Conservation (phyloP, 257 asterid genomes). For the Petrea volubilis region DNA sequence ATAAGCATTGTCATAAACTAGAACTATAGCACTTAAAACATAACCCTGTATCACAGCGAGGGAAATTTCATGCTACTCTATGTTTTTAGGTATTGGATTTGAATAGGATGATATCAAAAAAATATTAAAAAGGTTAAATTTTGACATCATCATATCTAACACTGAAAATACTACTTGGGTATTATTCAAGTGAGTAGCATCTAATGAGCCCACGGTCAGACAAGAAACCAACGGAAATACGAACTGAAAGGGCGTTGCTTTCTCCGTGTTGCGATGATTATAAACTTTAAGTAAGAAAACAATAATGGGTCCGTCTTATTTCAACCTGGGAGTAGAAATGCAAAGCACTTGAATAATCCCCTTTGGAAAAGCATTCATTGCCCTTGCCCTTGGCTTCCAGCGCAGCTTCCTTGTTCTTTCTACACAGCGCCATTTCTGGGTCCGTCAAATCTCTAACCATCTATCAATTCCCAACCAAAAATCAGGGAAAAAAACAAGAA, state of each 20-base stretch:
- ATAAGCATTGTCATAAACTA: neutral
- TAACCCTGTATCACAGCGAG: neutral
- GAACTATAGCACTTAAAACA: slow-evolving; percentile 4
- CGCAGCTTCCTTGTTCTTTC: slow-evolving; percentile 72
- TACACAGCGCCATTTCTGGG: slow-evolving; percentile 60
- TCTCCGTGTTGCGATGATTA: neutral
- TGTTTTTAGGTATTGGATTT: no score
- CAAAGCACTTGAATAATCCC: slow-evolving; percentile 67
- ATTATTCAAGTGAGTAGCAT: no score
- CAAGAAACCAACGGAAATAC: neutral
- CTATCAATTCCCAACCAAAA: slow-evolving; percentile 34
- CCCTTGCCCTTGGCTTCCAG: slow-evolving; percentile 73
- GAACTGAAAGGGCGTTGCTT: slow-evolving; percentile 1
- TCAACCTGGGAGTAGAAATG: slow-evolving; percentile 76
- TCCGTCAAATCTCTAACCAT: slow-evolving; percentile 77
- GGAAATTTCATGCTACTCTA: no score
- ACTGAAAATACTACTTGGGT: no score
- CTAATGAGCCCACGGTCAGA: no score
- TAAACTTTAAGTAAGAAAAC: neutral
- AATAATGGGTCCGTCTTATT: neutral
- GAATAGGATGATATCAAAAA: no score
- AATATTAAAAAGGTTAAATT: no score
- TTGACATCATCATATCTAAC: no score
- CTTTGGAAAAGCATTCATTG: slow-evolving; percentile 67
- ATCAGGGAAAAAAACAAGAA: neutral